Evolutionary conservation across 2,329 filamentous ascomycete genomes (phyloP).

Genomic region (Diaporthe destruens): DNA sequence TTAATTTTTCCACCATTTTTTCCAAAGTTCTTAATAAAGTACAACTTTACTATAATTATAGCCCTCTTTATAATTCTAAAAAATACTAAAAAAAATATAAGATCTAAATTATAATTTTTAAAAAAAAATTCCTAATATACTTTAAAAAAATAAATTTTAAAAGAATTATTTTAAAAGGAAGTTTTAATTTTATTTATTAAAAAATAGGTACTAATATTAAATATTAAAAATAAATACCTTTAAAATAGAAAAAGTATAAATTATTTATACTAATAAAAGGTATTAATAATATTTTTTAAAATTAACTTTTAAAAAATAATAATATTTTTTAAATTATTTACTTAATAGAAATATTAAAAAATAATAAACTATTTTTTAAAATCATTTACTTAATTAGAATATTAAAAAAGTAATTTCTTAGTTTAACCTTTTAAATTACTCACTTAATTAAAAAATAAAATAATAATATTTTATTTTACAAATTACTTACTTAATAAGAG

Average conservation of each 20-base stretch:
- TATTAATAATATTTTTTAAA: background rate
- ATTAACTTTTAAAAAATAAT: background rate
- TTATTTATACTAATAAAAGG: background rate
- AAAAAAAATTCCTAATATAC: no score
- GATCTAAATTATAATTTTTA: background rate
- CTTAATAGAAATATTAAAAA: no score
- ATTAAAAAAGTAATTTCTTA: no score
- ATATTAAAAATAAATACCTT: background rate
- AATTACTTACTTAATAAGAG: background rate
- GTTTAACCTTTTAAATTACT: background rate
- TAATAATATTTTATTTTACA: background rate
- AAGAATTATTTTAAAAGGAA: background rate
- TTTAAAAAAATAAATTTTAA: background rate
- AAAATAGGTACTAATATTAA: background rate
- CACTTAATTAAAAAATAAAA: background rate
- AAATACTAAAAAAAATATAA: background rate
- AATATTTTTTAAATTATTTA: no score
- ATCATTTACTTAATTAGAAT: no score
- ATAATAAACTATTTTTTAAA: no score
- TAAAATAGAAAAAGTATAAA: background rate
- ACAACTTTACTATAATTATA: slow-evolving; percentile 1
- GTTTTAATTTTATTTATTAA: background rate
- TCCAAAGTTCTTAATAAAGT: no score
- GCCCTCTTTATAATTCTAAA: background rate
- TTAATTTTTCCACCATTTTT: background rate